phyloP scores from a whole-genome alignment of 2,329 filamentous ascomycete species.

The Epichloe gansuensis region DNA sequence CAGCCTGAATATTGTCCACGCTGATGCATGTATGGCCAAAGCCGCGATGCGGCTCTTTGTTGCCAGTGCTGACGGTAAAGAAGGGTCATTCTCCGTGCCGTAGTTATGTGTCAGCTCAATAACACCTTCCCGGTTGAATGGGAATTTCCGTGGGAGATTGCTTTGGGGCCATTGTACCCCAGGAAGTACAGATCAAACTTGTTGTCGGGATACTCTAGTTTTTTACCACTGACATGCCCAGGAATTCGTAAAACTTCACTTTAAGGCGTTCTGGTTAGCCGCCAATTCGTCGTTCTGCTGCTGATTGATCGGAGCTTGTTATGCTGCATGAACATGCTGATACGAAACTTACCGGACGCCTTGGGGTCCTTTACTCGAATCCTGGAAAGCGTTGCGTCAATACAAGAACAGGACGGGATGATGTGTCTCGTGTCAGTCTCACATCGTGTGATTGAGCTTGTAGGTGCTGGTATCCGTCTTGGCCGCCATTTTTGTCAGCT shows the following conservation, averaged over 20 bases:
- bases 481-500: constrained; percentile 40
- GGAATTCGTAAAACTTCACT: constrained; percentile 88
- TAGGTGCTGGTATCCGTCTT: constrained; percentile 67
- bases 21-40: constrained; percentile 81
- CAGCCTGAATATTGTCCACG: constrained; percentile 75
- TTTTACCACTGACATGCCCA: constrained; percentile 80
- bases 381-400: constrained; percentile 34
- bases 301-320: background rate
- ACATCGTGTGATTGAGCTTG: constrained; percentile 85
- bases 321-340: too few species aligned
- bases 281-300: background rate
- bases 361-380: constrained; percentile 91
- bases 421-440: constrained; percentile 13
- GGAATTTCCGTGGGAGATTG: constrained; percentile 60
- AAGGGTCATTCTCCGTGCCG: constrained; percentile 74
- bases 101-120: constrained; percentile 80
- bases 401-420: background rate
- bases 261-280: constrained; percentile 9
- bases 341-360: constrained; percentile 44
- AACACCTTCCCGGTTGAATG: constrained; percentile 76
- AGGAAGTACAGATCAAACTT: constrained; percentile 97
- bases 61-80: constrained; percentile 77
- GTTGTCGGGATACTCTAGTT: constrained; percentile 69
- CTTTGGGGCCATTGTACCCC: constrained; percentile 67
- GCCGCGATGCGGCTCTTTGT: constrained; percentile 72